phyloP scores from a whole-genome alignment of 805 yeast genomes.

The Candida krabiensis region DNA sequence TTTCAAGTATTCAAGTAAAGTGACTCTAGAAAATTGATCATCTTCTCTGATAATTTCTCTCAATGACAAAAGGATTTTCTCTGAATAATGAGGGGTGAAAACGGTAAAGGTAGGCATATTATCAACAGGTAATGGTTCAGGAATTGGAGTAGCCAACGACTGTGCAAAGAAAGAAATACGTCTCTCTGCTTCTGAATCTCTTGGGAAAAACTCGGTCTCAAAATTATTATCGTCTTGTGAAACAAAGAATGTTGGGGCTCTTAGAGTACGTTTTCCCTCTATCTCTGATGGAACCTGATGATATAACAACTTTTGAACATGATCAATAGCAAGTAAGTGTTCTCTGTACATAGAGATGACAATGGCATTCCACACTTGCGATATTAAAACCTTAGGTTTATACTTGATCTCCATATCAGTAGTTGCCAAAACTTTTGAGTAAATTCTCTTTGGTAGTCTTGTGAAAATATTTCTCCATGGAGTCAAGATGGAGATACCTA shows the following conservation, averaged over 20 bases:
- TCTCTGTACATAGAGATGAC: slow-evolving; percentile 99
- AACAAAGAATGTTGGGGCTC: slow-evolving; percentile 98
- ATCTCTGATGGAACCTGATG: slow-evolving; percentile 98
- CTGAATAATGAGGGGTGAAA: slow-evolving; percentile 93
- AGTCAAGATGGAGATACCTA: slow-evolving; percentile 97
- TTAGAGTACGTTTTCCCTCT: slow-evolving; percentile 96
- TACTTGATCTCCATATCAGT: slow-evolving; percentile 99
- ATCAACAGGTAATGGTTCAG: slow-evolving; percentile 98
- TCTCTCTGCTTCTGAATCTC: slow-evolving; percentile 97
- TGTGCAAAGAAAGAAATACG: slow-evolving; percentile 99
- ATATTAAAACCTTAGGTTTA: slow-evolving; percentile 96
- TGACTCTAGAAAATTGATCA: slow-evolving; percentile 93
- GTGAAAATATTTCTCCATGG: slow-evolving; percentile 99
- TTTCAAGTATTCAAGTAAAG: slow-evolving; percentile 89
- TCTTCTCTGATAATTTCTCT: slow-evolving; percentile 97
- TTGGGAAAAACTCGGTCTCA: slow-evolving; percentile 96
- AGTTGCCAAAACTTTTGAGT: slow-evolving; percentile 95
- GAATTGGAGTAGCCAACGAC: slow-evolving; percentile 96
- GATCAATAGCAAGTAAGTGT: slow-evolving; percentile 96
- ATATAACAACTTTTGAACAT: slow-evolving; percentile 93
- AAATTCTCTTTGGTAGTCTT: slow-evolving; percentile 97
- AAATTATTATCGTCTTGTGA: slow-evolving; percentile 95
- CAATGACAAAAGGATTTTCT: slow-evolving; percentile 88
- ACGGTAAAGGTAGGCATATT: slow-evolving; percentile 99
- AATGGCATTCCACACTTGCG: slow-evolving; percentile 99